Conservation (phyloP, 805 yeast genomes). For the Candida ovalis region DNA sequence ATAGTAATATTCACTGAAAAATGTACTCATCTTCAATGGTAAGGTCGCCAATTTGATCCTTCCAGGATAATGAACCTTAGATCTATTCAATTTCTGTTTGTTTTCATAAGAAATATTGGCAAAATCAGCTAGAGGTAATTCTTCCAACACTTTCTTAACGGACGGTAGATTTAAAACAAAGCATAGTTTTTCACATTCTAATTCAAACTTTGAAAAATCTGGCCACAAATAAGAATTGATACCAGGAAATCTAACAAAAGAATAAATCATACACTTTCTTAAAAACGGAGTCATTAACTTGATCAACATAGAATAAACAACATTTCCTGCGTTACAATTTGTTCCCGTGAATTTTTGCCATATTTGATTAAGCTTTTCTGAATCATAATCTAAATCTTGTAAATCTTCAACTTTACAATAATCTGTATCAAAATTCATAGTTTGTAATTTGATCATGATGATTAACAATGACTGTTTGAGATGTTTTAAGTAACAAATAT, state of each 20-base stretch:
- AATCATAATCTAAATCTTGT: conserved; percentile 9
- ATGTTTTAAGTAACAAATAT: conserved; percentile 48
- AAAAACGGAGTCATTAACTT: conserved; percentile 61
- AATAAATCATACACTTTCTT: conserved; percentile 56
- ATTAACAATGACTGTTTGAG: conserved; percentile 43
- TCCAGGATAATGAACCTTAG: conserved; percentile 59
- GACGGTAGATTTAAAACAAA: conserved; percentile 44
- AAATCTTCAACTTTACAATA: conserved; percentile 8
- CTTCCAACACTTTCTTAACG: conserved; percentile 25
- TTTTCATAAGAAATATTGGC: conserved; percentile 4
- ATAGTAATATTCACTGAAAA: conserved; percentile 59
- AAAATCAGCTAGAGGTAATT: conserved; percentile 13
- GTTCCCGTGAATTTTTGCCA: conserved; percentile 26
- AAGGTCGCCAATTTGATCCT: conserved; percentile 54
- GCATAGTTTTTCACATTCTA: conserved; percentile 56
- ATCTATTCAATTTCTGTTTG: conserved; percentile 8
- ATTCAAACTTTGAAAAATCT: conserved; percentile 17
- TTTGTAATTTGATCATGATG: conserved; percentile 16
- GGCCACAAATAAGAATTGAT: conserved; percentile 27
- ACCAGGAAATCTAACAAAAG: conserved; percentile 50
- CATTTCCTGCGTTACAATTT: conserved; percentile 27
- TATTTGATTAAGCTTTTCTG: conserved; percentile 12
- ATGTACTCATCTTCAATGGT: conserved; percentile 63
- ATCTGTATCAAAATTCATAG: conserved; percentile 3
- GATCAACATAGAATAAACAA: conserved; percentile 51